Evolutionary conservation across 768 basidiomycete species (phyloP).

Genomic region (Lepiota brunneoincarnata): DNA sequence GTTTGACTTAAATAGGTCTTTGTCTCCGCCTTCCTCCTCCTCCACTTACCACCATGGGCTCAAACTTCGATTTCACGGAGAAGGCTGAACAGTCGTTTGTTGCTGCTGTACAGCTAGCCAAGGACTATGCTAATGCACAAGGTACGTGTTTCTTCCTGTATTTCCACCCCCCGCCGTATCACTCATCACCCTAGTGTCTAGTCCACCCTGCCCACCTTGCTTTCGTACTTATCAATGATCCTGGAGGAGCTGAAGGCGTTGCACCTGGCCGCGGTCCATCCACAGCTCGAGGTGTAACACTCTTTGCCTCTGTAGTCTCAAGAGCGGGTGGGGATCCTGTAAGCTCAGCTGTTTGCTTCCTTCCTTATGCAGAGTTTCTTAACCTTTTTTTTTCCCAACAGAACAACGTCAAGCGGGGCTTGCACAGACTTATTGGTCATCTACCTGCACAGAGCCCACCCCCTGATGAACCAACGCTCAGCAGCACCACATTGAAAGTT

Average conservation of each 20-base stretch:
- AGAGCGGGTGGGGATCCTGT: slow-evolving; percentile 86
- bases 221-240: slow-evolving; percentile 76
- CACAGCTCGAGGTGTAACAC: slow-evolving; percentile 38
- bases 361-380: slow-evolving; percentile 4
- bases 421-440: slow-evolving; percentile 77
- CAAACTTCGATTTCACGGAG: slow-evolving; percentile 82
- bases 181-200: slow-evolving; percentile 22
- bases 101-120: slow-evolving; percentile 76
- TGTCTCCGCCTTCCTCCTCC: background rate
- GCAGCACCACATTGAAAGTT: slow-evolving; percentile 54
- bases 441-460: slow-evolving; percentile 82
- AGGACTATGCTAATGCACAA: slow-evolving; percentile 81
- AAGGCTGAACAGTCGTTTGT: slow-evolving; percentile 70
- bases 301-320: slow-evolving; percentile 77
- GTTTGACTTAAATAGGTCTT: slow-evolving; percentile 4
- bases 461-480: slow-evolving; percentile 75
- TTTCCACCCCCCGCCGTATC: no score
- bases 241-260: slow-evolving; percentile 29
- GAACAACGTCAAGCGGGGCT: slow-evolving; percentile 59
- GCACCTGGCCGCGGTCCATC: slow-evolving; percentile 30
- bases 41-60: slow-evolving; percentile 33
- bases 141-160: slow-evolving; percentile 38
- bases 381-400: slow-evolving; percentile 31
- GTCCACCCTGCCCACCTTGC: slow-evolving; percentile 86
- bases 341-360: slow-evolving; percentile 25